Percentiles rank a stretch among this genome's conserved stretches.
phyloP scores from a whole-genome alignment of 1,139 yeast species.

The Suhomyces bribrorum region DNA sequence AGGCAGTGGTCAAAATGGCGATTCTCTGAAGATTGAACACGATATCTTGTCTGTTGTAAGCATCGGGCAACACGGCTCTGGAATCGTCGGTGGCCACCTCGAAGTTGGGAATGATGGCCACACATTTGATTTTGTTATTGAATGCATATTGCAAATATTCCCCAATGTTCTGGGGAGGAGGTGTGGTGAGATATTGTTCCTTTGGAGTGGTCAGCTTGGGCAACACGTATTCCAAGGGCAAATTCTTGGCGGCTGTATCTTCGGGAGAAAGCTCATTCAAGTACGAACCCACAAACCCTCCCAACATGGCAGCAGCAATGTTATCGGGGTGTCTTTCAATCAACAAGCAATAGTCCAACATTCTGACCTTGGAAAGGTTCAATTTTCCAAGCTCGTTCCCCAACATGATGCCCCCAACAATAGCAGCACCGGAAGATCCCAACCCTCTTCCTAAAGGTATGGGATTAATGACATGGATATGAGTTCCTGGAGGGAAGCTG shows the following conservation, averaged over 20 bases:
- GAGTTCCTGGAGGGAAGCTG: slow-evolving; percentile 83
- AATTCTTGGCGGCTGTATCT: slow-evolving; percentile 72
- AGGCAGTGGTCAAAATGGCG: slow-evolving; percentile 55
- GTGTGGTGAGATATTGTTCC: slow-evolving; percentile 30
- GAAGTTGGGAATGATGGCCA: slow-evolving; percentile 89
- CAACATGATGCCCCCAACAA: slow-evolving; percentile 92
- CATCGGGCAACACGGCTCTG: slow-evolving; percentile 81
- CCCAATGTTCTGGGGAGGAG: slow-evolving; percentile 87
- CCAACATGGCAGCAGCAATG: slow-evolving; percentile 98
- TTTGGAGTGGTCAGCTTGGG: slow-evolving; percentile 79
- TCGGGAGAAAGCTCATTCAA: slow-evolving; percentile 73
- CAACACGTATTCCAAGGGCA: slow-evolving; percentile 80
- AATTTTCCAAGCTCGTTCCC: slow-evolving; percentile 83
- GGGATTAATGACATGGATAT: slow-evolving; percentile 78
- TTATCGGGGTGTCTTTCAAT: slow-evolving; percentile 98
- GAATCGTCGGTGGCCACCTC: slow-evolving; percentile 93
- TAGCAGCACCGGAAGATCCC: slow-evolving; percentile 99
- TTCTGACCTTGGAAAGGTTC: slow-evolving; percentile 70
- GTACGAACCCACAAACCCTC: slow-evolving; percentile 96
- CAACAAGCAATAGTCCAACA: slow-evolving; percentile 93
- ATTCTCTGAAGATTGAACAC: slow-evolving; percentile 74
- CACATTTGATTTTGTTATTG: slow-evolving; percentile 79
- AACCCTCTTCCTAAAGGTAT: slow-evolving; percentile 96
- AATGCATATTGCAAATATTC: slow-evolving; percentile 84
- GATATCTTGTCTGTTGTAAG: slow-evolving; percentile 78